phyloP scores from a whole-genome alignment of 2,329 filamentous ascomycete genomes.

The Rasamsonia emersonii region DNA sequence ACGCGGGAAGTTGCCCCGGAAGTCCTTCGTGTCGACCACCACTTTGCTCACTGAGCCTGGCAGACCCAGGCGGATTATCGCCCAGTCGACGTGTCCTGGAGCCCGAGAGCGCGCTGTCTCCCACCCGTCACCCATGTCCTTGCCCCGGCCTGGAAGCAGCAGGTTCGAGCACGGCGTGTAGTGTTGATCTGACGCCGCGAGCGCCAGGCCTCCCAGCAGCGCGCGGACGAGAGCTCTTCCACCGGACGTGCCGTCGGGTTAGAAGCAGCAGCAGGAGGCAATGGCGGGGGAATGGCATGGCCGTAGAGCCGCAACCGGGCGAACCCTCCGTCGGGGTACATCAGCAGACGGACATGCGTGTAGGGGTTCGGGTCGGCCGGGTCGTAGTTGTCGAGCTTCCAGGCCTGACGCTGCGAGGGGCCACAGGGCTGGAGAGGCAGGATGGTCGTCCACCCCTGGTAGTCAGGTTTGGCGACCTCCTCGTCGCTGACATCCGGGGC shows the following conservation, averaged over 20 bases:
- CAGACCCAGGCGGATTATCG: slow-evolving; percentile 30
- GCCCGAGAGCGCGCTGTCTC: slow-evolving; percentile 33
- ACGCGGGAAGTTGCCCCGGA: slow-evolving; percentile 37
- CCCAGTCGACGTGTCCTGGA: slow-evolving; percentile 36
- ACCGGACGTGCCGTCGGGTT: slow-evolving; percentile 9
- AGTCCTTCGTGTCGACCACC: slow-evolving; percentile 38
- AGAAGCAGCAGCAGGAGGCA: slow-evolving; percentile 6
- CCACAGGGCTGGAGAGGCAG: slow-evolving; percentile 31
- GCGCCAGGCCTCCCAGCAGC: slow-evolving; percentile 30
- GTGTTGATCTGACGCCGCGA: slow-evolving; percentile 34
- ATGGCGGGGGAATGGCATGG: slow-evolving; percentile 28
- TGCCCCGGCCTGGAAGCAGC: slow-evolving; percentile 34
- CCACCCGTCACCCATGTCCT: slow-evolving; percentile 39
- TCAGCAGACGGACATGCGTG: slow-evolving; percentile 36
- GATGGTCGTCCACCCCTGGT: slow-evolving; percentile 30
- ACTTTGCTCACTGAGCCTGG: slow-evolving; percentile 29
- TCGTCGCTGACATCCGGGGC: slow-evolving; percentile 17
- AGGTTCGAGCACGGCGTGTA: slow-evolving; percentile 33
- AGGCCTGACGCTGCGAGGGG: slow-evolving; percentile 34
- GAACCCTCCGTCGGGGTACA: slow-evolving; percentile 41
- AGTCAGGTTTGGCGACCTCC: slow-evolving; percentile 25
- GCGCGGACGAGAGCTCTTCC: slow-evolving; percentile 35
- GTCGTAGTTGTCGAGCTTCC: slow-evolving; percentile 23
- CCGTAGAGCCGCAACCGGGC: slow-evolving; percentile 36
- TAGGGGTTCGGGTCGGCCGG: slow-evolving; percentile 23